Base-by-base conservation (phyloP, 176 grass and related monocot species). In the Bothriochloa decipiens region DNA sequence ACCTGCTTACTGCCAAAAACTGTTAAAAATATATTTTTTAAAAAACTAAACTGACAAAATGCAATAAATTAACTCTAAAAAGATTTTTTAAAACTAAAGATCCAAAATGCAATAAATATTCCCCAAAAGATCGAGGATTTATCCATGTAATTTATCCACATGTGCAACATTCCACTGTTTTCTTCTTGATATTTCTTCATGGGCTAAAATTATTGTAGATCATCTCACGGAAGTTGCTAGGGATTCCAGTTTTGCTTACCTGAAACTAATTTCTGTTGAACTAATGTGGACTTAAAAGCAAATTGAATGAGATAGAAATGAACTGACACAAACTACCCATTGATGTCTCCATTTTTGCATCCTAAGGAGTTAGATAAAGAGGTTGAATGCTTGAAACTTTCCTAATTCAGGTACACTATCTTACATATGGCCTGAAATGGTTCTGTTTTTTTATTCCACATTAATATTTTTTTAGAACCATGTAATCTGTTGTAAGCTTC, bases 341-440 rank as follows among this genome's bases (percentile, higher is more conserved):
- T 11, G 2, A 27, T 29, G 63, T 15, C 63, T 32, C 25, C 63
- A 65, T 28, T 32, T 57, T 58, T 65, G 14, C 26, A 32, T 32
- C 14, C 6, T 16, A 32, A 16, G 63, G 27, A 65, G 72, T 75
- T 47, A 5, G 20, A 46, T 16, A 73, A 71, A 61, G 29, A 61
- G 22, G 4, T 71, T 71, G 16, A 71, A 62, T 82, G 39, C 50
- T 50, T 76, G 33, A 43, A 65, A 70, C 20, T 85, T 36, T n/a
- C 27, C 36, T 78, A 81, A 90, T 68, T 88, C 43, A 55, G 70
- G 86, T 86, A 37, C 80, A 37, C n/a, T 61, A 46, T 4, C 58
- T 11, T 84, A 78, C 17, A 66, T 66, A 53, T 63, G 25, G 36
- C 12, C 22, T 37, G 1, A 20, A 33, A 33, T 69, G 33, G 16